Base-by-base conservation (phyloP, 139 green algal species). In the Tetradesmus lagerheimii region DNA sequence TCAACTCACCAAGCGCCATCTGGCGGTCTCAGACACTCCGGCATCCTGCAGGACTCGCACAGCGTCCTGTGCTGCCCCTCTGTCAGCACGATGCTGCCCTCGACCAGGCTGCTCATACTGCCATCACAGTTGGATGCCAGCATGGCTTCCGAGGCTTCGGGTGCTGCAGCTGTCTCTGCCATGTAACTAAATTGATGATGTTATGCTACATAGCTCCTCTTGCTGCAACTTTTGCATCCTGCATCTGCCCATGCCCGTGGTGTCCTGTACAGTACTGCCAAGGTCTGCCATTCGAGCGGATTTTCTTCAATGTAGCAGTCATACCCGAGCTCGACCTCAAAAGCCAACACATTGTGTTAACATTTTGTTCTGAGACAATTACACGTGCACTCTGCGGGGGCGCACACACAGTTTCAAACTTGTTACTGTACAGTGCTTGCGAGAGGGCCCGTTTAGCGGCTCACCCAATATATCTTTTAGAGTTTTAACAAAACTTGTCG, bases 21-120 rank as follows among this genome's bases (percentile, higher is more conserved):
- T 31, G 50, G 16, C n/a, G 29, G 37, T 62, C 74, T 84, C 80
- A 88, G 9, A 5, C 41, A n/a, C 2, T 25, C 62, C 66, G 45
- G 88, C 64, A 71, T n/a, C 16, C 37, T 35, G 23, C 47, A 35
- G 67, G 71, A 90, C 39, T 81, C 85, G 31, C 71, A 83, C 38
- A 90, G 39, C 45, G 85, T 90, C 23, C 62, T 35, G 15, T 53
- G 45, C 35, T 53, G 38, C 41, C 62, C 62, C 20, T 87, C 47
- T 47, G 47, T 87, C 4, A 87, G 50, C 0, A 18, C 12, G 25
- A 87, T 87, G 47, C 47, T 47, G 20, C 57, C 57, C 31, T n/a
- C 23, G 1, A 31, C 9, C 57, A 71, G 57, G 57, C 57, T 71
- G 57, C 57, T 31, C 23, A 71, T 31, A 23, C 15, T 18, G 57